These are phyloP conservation scores for Amanita exitialis DNA, from an alignment of 768 basidiomycete genomes.

Conservation along the genomic window DNA sequence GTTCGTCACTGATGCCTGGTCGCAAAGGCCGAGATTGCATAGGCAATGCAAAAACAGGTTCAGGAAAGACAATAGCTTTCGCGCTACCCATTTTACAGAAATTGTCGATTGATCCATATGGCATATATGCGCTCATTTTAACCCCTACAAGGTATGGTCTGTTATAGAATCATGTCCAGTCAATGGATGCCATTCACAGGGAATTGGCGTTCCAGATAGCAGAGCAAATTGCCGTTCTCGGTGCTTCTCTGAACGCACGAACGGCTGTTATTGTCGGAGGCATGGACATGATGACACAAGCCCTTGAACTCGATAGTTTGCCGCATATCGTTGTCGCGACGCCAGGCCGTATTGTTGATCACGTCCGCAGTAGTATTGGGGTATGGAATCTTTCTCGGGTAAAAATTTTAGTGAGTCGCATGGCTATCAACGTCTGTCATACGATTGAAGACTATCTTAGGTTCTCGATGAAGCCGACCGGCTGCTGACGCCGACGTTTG, in stretches of 20 bases:
- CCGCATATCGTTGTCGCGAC: slow-evolving; percentile 96
- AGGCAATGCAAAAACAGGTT: slow-evolving; percentile 96
- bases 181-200: slow-evolving; percentile 28
- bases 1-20: neutral
- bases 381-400: slow-evolving; percentile 83
- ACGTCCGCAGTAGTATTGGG: slow-evolving; percentile 64
- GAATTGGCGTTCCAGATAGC: slow-evolving; percentile 97
- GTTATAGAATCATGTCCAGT: neutral
- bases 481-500: slow-evolving; percentile 81
- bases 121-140: slow-evolving; percentile 85
- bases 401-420: slow-evolving; percentile 63
- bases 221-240: slow-evolving; percentile 91
- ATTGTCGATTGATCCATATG: slow-evolving; percentile 84
- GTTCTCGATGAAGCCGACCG: slow-evolving; percentile 96
- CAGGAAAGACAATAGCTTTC: slow-evolving; percentile 96
- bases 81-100: slow-evolving; percentile 90
- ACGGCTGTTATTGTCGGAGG: slow-evolving; percentile 93
- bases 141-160: slow-evolving; percentile 82
- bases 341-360: slow-evolving; percentile 90
- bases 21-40: slow-evolving; percentile 84
- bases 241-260: slow-evolving; percentile 67
- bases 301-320: slow-evolving; percentile 71
- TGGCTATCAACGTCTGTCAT: neutral
- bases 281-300: slow-evolving; percentile 97
- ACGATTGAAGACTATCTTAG: slow-evolving; percentile 26